Conservation (phyloP, 1,139 yeast species). For the Candida sojae region DNA sequence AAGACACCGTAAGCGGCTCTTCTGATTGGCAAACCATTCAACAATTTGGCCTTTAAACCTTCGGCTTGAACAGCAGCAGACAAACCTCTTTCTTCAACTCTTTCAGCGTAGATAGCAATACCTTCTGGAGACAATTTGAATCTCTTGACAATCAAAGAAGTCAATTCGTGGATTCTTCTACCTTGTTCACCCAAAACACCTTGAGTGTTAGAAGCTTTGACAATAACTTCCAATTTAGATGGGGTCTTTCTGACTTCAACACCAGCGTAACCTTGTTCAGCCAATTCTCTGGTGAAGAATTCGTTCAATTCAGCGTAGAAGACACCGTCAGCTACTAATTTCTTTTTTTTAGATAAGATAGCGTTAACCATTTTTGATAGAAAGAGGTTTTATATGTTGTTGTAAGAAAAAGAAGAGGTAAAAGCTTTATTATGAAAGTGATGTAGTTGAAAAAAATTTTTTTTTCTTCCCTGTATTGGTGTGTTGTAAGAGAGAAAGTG, state of each 20-base stretch:
- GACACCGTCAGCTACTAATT: constrained; percentile 99
- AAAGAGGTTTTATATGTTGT: constrained; percentile 1
- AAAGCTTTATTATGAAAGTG: background rate
- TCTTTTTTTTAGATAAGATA: constrained; percentile 82
- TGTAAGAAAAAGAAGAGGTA: background rate
- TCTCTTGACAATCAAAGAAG: constrained; percentile 97
- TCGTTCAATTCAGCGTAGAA: constrained; percentile 99
- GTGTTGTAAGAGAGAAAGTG: background rate
- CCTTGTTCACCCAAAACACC: constrained; percentile 99
- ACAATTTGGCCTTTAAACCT: constrained; percentile 96
- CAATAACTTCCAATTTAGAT: constrained; percentile 96
- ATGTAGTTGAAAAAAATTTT: background rate
- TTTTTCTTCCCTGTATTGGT: background rate
- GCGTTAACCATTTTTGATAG: constrained; percentile 41
- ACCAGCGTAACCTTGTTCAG: constrained; percentile 99
- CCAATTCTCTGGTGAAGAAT: constrained; percentile 99
- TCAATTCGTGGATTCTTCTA: constrained; percentile 99
- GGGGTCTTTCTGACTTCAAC: constrained; percentile 99
- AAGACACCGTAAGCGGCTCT: constrained; percentile 99
- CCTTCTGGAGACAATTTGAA: constrained; percentile 95
- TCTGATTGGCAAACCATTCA: constrained; percentile 99
- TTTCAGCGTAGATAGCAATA: constrained; percentile 95
- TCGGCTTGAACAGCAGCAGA: constrained; percentile 99
- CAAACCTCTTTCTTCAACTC: constrained; percentile 99
- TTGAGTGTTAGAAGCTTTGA: constrained; percentile 99